These are phyloP conservation scores for Verticillium nubilum DNA, from an alignment of 2,329 filamentous ascomycete species.

Conservation along the genomic window DNA sequence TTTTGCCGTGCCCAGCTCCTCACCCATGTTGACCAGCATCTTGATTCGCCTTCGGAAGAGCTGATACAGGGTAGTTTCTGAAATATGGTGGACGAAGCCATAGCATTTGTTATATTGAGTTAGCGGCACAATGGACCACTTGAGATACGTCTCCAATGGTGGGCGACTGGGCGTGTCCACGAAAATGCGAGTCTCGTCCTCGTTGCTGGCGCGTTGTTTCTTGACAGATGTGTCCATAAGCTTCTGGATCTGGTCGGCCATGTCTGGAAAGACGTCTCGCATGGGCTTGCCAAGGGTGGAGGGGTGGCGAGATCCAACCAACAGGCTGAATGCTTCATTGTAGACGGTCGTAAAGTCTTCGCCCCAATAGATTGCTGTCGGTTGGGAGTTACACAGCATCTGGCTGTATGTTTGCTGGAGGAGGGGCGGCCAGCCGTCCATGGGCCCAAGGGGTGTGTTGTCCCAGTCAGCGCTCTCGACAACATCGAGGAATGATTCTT, in stretches of 20 bases:
- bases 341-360: constrained; percentile 58
- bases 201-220: constrained; percentile 25
- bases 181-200: constrained; percentile 41
- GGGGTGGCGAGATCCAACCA: constrained; percentile 62
- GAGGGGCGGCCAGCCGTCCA: constrained; percentile 38
- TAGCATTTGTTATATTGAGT: constrained; percentile 33
- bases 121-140: constrained; percentile 42
- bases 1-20: constrained; percentile 34
- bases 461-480: constrained; percentile 41
- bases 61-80: constrained; percentile 40
- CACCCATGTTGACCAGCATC: constrained; percentile 43
- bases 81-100: constrained; percentile 41
- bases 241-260: constrained; percentile 49
- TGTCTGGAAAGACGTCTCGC: constrained; percentile 34
- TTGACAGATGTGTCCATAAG: constrained; percentile 25
- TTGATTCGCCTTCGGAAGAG: constrained; percentile 44
- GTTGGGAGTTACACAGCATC: constrained; percentile 37
- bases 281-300: constrained; percentile 55
- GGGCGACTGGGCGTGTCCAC: constrained; percentile 33
- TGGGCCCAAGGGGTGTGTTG: constrained; percentile 38
- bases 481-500: constrained; percentile 32
- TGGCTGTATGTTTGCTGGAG: constrained; percentile 40
- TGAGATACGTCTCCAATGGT: constrained; percentile 41
- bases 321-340: constrained; percentile 59
- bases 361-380: constrained; percentile 60